Percentiles rank a stretch among this genome's conserved stretches.
phyloP scores from a whole-genome alignment of 2,329 filamentous ascomycete genomes.

The Cladophialophora yegresii region DNA sequence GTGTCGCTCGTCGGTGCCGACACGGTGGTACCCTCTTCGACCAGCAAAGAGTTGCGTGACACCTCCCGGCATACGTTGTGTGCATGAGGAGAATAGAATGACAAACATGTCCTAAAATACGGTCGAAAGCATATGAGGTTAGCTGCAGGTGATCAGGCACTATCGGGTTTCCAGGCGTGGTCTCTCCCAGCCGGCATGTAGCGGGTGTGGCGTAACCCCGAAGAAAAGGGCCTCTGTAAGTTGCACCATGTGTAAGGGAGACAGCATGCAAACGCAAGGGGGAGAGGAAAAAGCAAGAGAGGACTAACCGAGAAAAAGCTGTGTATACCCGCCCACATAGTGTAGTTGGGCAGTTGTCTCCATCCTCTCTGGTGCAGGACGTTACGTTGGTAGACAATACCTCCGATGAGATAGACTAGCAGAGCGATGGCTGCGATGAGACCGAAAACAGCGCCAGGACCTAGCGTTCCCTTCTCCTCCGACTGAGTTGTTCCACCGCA shows the following conservation, averaged over 20 bases:
- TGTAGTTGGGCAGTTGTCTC: constrained; percentile 93
- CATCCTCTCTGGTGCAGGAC: constrained; percentile 93
- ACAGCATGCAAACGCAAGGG: constrained; percentile 13
- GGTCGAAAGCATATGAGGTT: constrained; percentile 16
- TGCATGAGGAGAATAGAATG: constrained; percentile 51
- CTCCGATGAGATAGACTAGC: constrained; percentile 85
- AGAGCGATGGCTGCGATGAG: constrained; percentile 79
- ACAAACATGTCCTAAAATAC: constrained; percentile 49
- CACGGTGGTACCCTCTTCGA: constrained; percentile 42
- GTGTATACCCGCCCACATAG: constrained; percentile 85
- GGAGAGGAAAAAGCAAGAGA: constrained; percentile 1
- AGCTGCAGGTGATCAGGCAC: constrained; percentile 17
- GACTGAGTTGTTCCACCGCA: constrained; percentile 67
- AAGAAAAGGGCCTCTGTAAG: constrained; percentile 27
- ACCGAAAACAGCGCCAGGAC: constrained; percentile 76
- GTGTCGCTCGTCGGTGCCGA: constrained; percentile 34
- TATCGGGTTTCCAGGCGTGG: constrained; percentile 26
- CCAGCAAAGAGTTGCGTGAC: constrained; percentile 39
- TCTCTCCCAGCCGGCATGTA: constrained; percentile 13
- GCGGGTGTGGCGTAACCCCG: constrained; percentile 16
- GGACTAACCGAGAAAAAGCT: constrained; percentile 72
- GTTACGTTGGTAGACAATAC: constrained; percentile 92
- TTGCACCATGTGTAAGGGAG: constrained; percentile 29
- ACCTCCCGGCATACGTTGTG: constrained; percentile 43
- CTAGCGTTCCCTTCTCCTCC: constrained; percentile 58